phyloP scores from a whole-genome alignment of 148 eudicot species.

The Rhododendron kiyosumense region DNA sequence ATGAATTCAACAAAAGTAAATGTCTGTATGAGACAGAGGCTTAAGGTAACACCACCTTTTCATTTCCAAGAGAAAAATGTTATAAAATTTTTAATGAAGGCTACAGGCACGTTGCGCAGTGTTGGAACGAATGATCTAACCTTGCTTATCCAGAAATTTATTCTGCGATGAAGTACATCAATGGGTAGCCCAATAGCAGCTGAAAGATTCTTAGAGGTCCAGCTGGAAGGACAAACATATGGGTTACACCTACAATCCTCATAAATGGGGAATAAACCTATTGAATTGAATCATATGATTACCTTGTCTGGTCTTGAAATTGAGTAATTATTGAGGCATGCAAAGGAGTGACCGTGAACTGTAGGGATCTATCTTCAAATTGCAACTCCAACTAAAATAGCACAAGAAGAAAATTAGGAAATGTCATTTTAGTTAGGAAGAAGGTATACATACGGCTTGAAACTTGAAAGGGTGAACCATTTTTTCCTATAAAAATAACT shows the following conservation, averaged over 20 bases:
- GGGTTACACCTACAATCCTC: background rate
- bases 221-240: slow-evolving; percentile 37
- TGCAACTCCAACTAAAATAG: slow-evolving; percentile 74
- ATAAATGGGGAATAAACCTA: slow-evolving; percentile 1
- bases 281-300: slow-evolving; percentile 9
- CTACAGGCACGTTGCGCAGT: background rate
- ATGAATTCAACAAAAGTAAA: background rate
- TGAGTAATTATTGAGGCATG: slow-evolving; percentile 87
- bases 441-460: background rate
- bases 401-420: background rate
- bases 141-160: slow-evolving; percentile 96
- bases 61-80: background rate
- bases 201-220: slow-evolving; percentile 91
- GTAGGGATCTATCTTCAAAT: slow-evolving; percentile 69
- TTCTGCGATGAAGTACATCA: slow-evolving; percentile 70
- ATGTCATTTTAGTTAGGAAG: background rate
- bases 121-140: slow-evolving; percentile 26
- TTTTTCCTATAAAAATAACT: background rate
- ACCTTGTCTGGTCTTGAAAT: slow-evolving; percentile 86
- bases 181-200: slow-evolving; percentile 80
- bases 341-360: slow-evolving; percentile 80
- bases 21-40: background rate
- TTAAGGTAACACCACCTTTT: background rate
- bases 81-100: background rate
- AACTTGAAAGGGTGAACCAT: background rate